Evolutionary conservation across 2,329 filamentous ascomycete genomes (phyloP), one percentile per base, ranked within the genome.

Genomic region (Onygena corvina): DNA sequence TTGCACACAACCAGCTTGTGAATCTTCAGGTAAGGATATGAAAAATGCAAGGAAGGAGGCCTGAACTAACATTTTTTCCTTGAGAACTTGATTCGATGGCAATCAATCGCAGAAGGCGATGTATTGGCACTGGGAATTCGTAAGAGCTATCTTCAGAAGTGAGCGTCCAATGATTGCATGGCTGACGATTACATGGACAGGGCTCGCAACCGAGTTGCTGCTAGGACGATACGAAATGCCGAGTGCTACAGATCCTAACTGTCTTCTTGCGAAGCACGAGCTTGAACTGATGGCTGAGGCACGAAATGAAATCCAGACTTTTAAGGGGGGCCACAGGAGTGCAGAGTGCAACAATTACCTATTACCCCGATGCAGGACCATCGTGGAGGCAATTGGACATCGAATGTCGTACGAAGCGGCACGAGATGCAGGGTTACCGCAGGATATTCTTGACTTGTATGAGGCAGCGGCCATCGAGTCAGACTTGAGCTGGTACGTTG

Each of bases 301-400:
- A 18, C 29, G 20, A 18, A 16, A 48, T 21, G 5, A 38, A n/a
- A 5, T 48, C 11, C 14, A 36, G 5, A 11, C 18, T 8, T 38
- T 38, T n/a, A 34, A 34, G 12, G 46, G 46, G 9, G 31, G 29
- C 4, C 46, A 48, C 40, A 31, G 46, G n/a, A 48, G 31, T 20
- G 31, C 16, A 40, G 46, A 38, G n/a, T 48, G 20, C 46, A 48
- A 48, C 31, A 31, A 34, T 18, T 34, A 38, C 18, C 6, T 48
- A 11, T 34, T 48, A 12, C 46, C 46, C 4, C 46, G 14, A 14
- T 31, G 27, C n/a, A 18, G 16, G 14, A 16, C 46, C 7, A 31
- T 48, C 20, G 16, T 48, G 9, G 27, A 48, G 31, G 46, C 46
- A n/a, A 48, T 48, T 14, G 46, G 31, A 18, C 46, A 48, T 40